Base-by-base conservation (phyloP, 176 grass and related monocot species). In the Oryza meyeriana region DNA sequence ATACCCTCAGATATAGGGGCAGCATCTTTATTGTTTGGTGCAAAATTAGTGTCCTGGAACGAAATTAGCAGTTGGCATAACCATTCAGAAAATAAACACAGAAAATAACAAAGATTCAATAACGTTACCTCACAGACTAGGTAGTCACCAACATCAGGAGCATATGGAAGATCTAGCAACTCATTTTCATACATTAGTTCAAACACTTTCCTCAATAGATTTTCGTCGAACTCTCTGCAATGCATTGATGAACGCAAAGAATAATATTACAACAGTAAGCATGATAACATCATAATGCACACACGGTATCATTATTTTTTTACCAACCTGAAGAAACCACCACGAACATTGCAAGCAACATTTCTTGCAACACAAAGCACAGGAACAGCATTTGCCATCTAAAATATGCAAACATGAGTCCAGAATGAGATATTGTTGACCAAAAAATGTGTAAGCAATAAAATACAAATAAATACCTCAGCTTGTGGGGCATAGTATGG, bases 341-440 rank as follows among this genome's bases (percentile, higher is more conserved):
- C 93, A 87, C 93, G 91, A 41, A 95, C 89, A 94, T 90, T 99
- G 87, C 97, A 95, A 70, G 97, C 97, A 65, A 99, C 93, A 90
- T 99, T 99, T 82, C 97, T 95, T 61, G 97, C 91, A 77, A 99
- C 97, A 90, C 97, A 99, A 32, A 99, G 89, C 50, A 95, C 93
- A 33, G 93, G 97, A 83, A 95, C 93, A 80, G 83, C 91, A 81
- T 80, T 87, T 68, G 97, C 87, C 83, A 89, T 99, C 97, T 97
- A 84, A 64, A 85, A 77, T 58, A 81, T 58, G 48, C 55, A 41
- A 85, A 69, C 16, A 84, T 57, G 0, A 69, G 35, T 81, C 38
- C 20, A 64, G 26, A 72, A 73, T 65, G 48, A 28, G 18, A 38
- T 82, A 42, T 48, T 71, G 50, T 85, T 65, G 29, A 52, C 73